phyloP scores from a whole-genome alignment of 495 filamentous ascomycete genomes.

The Opeltia flavorubescens region DNA sequence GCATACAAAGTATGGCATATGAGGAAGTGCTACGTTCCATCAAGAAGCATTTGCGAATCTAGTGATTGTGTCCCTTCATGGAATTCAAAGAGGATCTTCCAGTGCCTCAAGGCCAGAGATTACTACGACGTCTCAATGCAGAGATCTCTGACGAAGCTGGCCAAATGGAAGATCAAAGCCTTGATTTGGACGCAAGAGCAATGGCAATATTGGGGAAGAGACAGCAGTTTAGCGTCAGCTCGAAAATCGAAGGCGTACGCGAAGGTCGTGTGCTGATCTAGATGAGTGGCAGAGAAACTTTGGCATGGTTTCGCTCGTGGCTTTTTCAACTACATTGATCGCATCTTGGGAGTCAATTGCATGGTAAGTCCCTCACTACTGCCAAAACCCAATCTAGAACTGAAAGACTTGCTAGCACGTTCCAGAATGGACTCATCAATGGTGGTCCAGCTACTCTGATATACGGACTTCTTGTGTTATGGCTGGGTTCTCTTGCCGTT shows the following conservation, averaged over 20 bases:
- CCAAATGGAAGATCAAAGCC: background rate
- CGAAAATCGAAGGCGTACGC: background rate
- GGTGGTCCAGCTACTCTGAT: conserved; percentile 35
- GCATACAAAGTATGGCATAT: too few species aligned
- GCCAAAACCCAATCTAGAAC: background rate
- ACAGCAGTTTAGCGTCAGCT: conserved; percentile 6
- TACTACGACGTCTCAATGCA: background rate
- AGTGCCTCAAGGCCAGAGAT: background rate
- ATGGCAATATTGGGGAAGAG: conserved; percentile 8
- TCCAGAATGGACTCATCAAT: conserved; percentile 15
- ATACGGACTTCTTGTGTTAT: conserved; percentile 37
- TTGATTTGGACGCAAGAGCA: background rate
- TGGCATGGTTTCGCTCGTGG: conserved; percentile 31
- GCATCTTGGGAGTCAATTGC: conserved; percentile 32
- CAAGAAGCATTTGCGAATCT: too few species aligned
- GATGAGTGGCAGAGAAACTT: conserved; percentile 27
- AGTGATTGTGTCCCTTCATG: too few species aligned
- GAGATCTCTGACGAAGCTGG: background rate
- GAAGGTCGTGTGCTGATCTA: background rate
- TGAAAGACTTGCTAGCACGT: background rate
- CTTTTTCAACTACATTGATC: conserved; percentile 35
- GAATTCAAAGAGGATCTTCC: background rate
- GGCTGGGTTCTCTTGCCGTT: conserved; percentile 21
- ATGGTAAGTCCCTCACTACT: background rate
- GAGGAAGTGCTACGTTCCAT: too few species aligned